Base-by-base conservation (phyloP, 2,329 filamentous ascomycete species). In the Pseudopithomyces maydicus region DNA sequence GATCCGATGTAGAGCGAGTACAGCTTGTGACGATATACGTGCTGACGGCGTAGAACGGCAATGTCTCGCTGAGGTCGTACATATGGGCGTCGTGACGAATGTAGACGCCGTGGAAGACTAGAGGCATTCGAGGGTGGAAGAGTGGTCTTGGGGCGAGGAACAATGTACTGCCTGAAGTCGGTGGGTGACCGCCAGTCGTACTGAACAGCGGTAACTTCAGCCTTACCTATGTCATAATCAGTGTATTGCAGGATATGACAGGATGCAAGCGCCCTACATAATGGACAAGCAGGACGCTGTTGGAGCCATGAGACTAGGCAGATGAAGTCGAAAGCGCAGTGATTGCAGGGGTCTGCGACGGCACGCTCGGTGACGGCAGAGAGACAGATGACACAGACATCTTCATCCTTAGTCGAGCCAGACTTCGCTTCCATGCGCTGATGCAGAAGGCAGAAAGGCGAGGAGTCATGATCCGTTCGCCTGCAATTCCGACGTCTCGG, bases 251-350 rank as follows among this genome's bases (percentile, higher is more conserved):
- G 33, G 52, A n/a, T 15, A 36, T 44, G 44, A 49, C 46, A 32
- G 6, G 35, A 22, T 48, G 32, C 26, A 33, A 32, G 72, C 19
- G 12, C 8, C 22, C 17, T 88, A 85, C 93, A 98, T 51, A 97
- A 81, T 17, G 94, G 93, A 69, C 93, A 97, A 46, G 81, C 84
- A 0, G 88, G 81, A 10, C 85, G 84, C 61, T 90, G 81, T 64
- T 92, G 84, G 5, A 96, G 80, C 93, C 94, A 97, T 76, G 84
- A 92, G 20, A 88, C 78, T 6, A 97, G 84, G 74, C 93, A 98
- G 12, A 91, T 74, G 70, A 92, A 96, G 79, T 97, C 92, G 73
- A 96, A 97, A 64, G 88, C 86, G 55, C 81, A 78, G 79, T 98
- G 93, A 41, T 85, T 83, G 80, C 93, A 98, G 7, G 93, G 92